Base-by-base conservation (phyloP, 2,329 filamentous ascomycete species). In the Neonectria sp. region DNA sequence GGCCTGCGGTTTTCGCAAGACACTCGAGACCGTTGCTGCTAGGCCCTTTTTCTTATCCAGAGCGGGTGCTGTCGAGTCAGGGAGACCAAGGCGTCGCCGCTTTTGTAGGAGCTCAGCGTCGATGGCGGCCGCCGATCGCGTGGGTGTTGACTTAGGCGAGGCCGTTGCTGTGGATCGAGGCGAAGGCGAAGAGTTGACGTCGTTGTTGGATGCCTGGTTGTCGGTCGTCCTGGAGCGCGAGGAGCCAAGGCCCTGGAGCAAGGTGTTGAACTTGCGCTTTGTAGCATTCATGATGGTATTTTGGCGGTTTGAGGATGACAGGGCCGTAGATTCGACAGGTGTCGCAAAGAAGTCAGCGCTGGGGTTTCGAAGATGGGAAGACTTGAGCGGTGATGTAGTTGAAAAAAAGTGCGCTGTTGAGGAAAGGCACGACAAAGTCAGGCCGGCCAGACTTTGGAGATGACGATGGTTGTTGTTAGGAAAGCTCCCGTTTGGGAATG, bases 251-350 rank as follows among this genome's bases (percentile, higher is more conserved):
- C 89, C 85, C 77, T 94, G 92, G 31, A 95, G 85, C 17, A 95
- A 86, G 75, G 88, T 88, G 80, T 95, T 92, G 83, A 95, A 95
- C 81, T 95, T 95, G 74, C 93, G 88, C 83, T 95, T 95, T n/a
- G 91, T 93, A 27, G 91, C 89, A 77, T 93, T 93, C 85, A 95
- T 93, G 70, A 67, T 82, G 60, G 35, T 55, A 29, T 48, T 9
- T 6, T 40, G 52, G 35, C 31, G 13, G 33, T 29, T 21, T 45
- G 48, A 48, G 21, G 29, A 12, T 12, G 55, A n/a, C 48, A 31
- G 31, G 7, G 15, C 6, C n/a, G 37, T 6, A 13, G 5, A 15
- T 17, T 40, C 37, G 37, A 37, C 6, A 6, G 37, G 17, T 1
- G 37, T 7, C n/a, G 37, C 2, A 24, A 45, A 45, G n/a, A 12